Base-by-base conservation (phyloP, 2,329 filamentous ascomycete species). In the Alternaria solani region DNA sequence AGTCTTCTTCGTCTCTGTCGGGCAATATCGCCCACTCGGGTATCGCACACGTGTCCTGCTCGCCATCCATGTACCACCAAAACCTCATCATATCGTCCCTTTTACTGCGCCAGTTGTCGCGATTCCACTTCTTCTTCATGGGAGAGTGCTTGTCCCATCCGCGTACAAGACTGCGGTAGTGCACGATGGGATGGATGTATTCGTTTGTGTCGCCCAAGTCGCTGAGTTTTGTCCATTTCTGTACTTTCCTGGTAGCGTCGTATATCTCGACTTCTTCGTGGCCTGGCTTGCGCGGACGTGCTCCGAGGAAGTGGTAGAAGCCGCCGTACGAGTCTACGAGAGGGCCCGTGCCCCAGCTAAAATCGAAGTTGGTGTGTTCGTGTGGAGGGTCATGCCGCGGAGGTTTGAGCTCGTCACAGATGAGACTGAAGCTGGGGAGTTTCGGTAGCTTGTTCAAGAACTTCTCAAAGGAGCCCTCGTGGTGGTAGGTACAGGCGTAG, bases 331-430 rank as follows among this genome's bases (percentile, higher is more conserved):
- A 81, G 48, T 82, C 78, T 7, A 70, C 57, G 16, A 78, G 67
- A 16, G 80, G 78, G 1, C 82, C 82, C 20, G 81, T 81, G 4
- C 78, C 79, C 83, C 83, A 85, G 5, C 82, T 80, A 25, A 82
- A 78, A 23, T 76, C 68, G 41, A 81, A 80, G 38, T 81, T 65
- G 8, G 74, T 41, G 44, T 76, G 71, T 57, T 28, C 66, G 63
- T 67, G 78, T 73, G 81, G 61, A 73, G 70, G 63, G 20, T 60
- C 55, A 18, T 54, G 59, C 23, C 51, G 65, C 5, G 73, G 71
- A 9, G 69, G 57, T 3, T 62, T 55, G 38, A 75, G 67, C 5
- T 66, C 64, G 16, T 67, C 56, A 5, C 53, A 43, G 1, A 58
- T 66, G 8, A 63, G 58, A 48, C 72, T 69, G 38, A 76, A 52